Base-by-base conservation (phyloP, 805 yeast species). In the Pichia manshurica region DNA sequence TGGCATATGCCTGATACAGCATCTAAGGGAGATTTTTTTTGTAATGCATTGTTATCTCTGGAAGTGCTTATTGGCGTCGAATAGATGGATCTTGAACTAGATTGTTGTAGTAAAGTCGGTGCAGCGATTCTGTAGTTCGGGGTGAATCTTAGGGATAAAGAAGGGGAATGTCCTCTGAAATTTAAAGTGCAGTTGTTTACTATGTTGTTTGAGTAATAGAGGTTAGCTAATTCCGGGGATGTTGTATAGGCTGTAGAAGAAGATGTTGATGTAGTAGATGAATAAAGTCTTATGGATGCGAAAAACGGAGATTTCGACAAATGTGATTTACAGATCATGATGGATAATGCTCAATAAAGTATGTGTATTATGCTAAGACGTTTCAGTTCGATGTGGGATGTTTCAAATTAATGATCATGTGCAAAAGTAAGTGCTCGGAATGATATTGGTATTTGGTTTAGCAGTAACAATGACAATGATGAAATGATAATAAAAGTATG, bases 1-100 rank as follows among this genome's bases (percentile, higher is more conserved):
- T 66, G 81, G 51, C 81, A 77, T 25, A 72, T 51, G 17, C 59
- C 55, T n/a, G 56, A 44, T 10, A 46, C 48, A 3, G 53, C 43
- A 15, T 47, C 46, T 9, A 45, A 8, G 17, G 42, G 33, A 17
- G 53, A 40, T 31, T 8, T n/a, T 20, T 31, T 17, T 21, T 22
- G 4, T 7, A n/a, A 17, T 37, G n/a, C 23, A 5, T 17, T 37
- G n/a, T 22, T 19, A 20, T 21, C 9, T 21, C 9, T 21, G 15
- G 39, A 13, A 12, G 45, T 31, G 10, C 35, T 42, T 9, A 20
- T 9, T 29, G 28, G 25, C 21, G 50, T 38, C 2, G 50, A 47
- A 20, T 42, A 42, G 5, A 46, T 29, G n/a, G 42, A 46, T 35
- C 48, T 40, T 2, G 39, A 15, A 12, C 31, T 16, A 9, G 28